These are phyloP conservation scores for Monosporascus cannonballus DNA, from an alignment of 2,329 filamentous ascomycete genomes.

Conservation along the genomic window DNA sequence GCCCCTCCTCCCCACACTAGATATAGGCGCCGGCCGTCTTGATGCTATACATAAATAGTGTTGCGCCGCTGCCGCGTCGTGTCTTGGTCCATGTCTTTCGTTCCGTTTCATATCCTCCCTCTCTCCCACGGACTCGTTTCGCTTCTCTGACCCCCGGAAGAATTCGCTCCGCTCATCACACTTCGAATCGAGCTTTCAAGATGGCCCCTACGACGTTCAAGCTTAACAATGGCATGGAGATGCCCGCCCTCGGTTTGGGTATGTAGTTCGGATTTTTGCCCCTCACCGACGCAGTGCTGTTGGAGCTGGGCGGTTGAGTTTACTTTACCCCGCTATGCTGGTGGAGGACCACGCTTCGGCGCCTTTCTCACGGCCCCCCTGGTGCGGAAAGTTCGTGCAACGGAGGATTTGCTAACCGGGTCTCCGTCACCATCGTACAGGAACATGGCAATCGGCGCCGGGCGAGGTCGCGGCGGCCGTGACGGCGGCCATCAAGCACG, in stretches of 20 bases:
- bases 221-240: conserved; percentile 58
- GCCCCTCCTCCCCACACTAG: neutral
- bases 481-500: conserved; percentile 48
- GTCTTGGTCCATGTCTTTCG: neutral
- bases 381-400: neutral
- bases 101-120: neutral
- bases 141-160: neutral
- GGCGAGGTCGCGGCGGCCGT: conserved; percentile 55
- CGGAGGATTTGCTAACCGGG: neutral
- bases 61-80: neutral
- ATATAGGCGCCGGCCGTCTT: neutral
- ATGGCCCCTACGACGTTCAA: conserved; percentile 55
- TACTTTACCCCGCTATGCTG: no score
- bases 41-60: conserved; percentile 1
- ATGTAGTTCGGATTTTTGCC: conserved; percentile 17
- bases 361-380: no score
- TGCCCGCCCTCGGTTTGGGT: conserved; percentile 60
- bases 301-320: no score
- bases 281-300: neutral
- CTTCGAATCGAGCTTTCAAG: conserved; percentile 12
- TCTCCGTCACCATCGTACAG: conserved; percentile 27
- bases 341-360: no score
- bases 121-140: neutral
- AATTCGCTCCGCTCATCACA: neutral
- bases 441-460: conserved; percentile 58